A percentile compares a stretch with the other conserved stretches of the same genome.
Conservation (phyloP, 2,329 filamentous ascomycete genomes). For the Phialocephala subalpina region DNA sequence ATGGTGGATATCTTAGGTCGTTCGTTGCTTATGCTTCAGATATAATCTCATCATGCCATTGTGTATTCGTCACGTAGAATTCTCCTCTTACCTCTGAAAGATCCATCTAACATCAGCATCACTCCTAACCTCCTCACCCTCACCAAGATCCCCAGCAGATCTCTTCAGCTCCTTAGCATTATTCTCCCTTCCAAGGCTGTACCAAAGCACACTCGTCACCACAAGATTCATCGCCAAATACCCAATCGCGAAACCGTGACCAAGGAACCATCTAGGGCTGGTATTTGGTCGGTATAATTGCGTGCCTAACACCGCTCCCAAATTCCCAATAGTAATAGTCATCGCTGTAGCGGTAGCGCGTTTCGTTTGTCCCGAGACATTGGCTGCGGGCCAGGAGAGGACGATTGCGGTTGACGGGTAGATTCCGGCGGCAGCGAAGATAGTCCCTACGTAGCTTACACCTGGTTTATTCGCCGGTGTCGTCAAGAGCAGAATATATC, state of each 20-base stretch:
- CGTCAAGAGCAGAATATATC: constrained; percentile 66
- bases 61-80: too few species aligned
- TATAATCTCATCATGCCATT: too few species aligned
- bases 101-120: constrained; percentile 72
- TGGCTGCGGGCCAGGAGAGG: constrained; percentile 75
- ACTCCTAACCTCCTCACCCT: constrained; percentile 63
- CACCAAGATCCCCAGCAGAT: constrained; percentile 56
- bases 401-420: constrained; percentile 71
- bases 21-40: too few species aligned
- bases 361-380: constrained; percentile 76
- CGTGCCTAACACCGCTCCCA: constrained; percentile 73
- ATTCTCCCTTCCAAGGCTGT: constrained; percentile 66
- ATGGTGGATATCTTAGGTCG: too few species aligned
- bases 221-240: constrained; percentile 67
- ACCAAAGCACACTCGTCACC: constrained; percentile 61
- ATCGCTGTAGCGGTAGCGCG: constrained; percentile 72
- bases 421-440: constrained; percentile 72
- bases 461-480: constrained; percentile 57
- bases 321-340: constrained; percentile 76
- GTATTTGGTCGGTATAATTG: constrained; percentile 71
- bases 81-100: constrained; percentile 54
- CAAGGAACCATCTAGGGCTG: constrained; percentile 69
- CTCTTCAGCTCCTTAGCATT: constrained; percentile 53
- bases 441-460: constrained; percentile 66
- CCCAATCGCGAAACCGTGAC: constrained; percentile 71